These are phyloP conservation scores for Thermoascus crustaceus DNA, from an alignment of 2,329 filamentous ascomycete species.

Conservation along the genomic window DNA sequence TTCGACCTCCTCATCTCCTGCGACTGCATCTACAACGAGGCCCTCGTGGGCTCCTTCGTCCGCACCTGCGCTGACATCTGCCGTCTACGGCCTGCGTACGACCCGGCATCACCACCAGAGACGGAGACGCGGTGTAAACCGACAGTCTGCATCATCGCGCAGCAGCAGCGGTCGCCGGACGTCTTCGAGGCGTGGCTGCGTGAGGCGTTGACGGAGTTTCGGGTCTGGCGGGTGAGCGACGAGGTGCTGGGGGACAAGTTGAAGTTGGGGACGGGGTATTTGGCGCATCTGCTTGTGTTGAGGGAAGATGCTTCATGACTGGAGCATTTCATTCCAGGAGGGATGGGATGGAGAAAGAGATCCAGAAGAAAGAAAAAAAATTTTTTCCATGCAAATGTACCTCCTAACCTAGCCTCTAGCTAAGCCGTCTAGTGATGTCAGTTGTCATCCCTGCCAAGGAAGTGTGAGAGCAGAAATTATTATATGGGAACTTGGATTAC, in stretches of 20 bases:
- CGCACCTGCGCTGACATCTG: slow-evolving; percentile 71
- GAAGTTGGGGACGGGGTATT: slow-evolving; percentile 62
- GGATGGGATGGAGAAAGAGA: too few species aligned
- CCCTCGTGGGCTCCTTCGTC: slow-evolving; percentile 73
- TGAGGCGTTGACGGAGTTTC: slow-evolving; percentile 59
- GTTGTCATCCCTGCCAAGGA: too few species aligned
- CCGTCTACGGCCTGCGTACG: slow-evolving; percentile 41
- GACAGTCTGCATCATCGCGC: slow-evolving; percentile 72
- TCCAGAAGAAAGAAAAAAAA: too few species aligned
- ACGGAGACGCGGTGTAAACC: slow-evolving; percentile 28
- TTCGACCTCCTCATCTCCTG: slow-evolving; percentile 75
- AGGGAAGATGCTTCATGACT: slow-evolving; percentile 18
- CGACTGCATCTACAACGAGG: slow-evolving; percentile 93
- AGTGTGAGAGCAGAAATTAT: too few species aligned
- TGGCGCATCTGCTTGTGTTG: slow-evolving; percentile 69
- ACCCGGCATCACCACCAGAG: slow-evolving; percentile 4
- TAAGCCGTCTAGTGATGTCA: too few species aligned
- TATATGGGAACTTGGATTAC: too few species aligned
- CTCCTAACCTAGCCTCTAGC: too few species aligned
- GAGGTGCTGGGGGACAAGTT: slow-evolving; percentile 52
- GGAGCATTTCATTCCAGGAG: too few species aligned
- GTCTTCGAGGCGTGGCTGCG: slow-evolving; percentile 77
- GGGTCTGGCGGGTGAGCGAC: slow-evolving; percentile 68
- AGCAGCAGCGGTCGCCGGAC: slow-evolving; percentile 77
- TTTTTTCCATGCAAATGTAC: too few species aligned